Conservation (phyloP, 768 basidiomycete genomes). For the Tylopilus balloui region DNA sequence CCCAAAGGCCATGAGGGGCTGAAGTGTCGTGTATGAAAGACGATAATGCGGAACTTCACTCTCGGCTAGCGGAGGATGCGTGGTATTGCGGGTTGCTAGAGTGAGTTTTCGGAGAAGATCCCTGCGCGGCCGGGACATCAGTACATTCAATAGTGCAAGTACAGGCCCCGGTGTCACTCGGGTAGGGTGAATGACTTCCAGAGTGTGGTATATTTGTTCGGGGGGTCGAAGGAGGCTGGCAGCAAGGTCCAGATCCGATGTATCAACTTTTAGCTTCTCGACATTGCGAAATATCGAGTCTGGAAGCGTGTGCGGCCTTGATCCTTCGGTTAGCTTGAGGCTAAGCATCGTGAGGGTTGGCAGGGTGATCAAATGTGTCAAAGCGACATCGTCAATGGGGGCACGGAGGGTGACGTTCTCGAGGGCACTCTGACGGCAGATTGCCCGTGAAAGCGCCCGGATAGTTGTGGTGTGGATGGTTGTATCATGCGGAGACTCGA, state of each 20-base stretch:
- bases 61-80: not conserved
- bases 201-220: conserved; percentile 6
- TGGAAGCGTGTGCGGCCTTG: not conserved
- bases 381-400: conserved; percentile 1
- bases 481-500: not conserved
- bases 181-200: not conserved
- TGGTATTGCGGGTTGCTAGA: not conserved
- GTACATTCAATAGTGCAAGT: not conserved
- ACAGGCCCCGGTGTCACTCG: not conserved
- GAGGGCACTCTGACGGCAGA: not conserved
- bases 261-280: not conserved
- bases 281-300: not conserved
- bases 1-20: conserved; percentile 1
- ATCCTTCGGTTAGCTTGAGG: not conserved
- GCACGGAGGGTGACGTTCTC: not conserved
- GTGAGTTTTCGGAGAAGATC: not conserved
- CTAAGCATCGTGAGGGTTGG: conserved; percentile 7
- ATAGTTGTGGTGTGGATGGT: not conserved
- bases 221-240: conserved; percentile 6
- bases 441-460: conserved; percentile 4
- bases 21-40: conserved; percentile 7
- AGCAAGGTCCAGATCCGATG: conserved; percentile 5
- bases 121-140: not conserved
- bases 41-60: not conserved
- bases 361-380: conserved; percentile 3